Conservation (phyloP, 2,329 filamentous ascomycete species). For the Colletotrichum neosansevieriae region DNA sequence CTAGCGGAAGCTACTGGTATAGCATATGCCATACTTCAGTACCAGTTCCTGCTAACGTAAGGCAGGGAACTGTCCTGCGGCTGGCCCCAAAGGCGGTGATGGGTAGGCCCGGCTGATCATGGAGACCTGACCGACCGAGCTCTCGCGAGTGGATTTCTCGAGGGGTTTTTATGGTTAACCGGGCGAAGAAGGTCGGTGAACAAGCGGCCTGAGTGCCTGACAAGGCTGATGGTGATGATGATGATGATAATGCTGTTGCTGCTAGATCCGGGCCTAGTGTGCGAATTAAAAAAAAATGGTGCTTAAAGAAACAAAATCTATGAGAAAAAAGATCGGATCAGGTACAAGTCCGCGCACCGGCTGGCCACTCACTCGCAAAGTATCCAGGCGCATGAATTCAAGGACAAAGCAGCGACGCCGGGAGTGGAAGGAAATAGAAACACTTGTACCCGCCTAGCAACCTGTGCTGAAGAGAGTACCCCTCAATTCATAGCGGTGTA, state of each 20-base stretch:
- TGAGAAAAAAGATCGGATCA: neutral
- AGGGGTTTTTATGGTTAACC: too few relatives aligned
- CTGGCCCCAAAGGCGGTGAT: constrained; percentile 37
- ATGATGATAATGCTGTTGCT: neutral
- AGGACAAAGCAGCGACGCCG: constrained; percentile 32
- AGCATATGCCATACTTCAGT: constrained; percentile 7
- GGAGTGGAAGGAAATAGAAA: constrained; percentile 38
- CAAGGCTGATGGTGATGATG: constrained; percentile 9
- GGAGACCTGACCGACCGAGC: constrained; percentile 19
- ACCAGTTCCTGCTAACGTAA: neutral
- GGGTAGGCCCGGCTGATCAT: constrained; percentile 34
- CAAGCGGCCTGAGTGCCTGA: neutral
- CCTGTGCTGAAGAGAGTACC: constrained; percentile 33
- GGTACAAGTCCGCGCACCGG: constrained; percentile 1
- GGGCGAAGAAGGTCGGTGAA: neutral
- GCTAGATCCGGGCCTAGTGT: neutral
- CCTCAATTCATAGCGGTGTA: constrained; percentile 29
- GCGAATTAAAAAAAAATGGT: neutral
- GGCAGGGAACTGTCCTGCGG: constrained; percentile 17
- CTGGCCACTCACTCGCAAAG: neutral
- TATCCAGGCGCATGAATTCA: constrained; percentile 26
- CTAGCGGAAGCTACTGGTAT: constrained; percentile 11
- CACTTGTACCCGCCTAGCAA: constrained; percentile 34
- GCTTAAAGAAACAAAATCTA: neutral
- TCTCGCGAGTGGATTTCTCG: constrained; percentile 11